These are phyloP conservation scores for Stachybotrys elegans DNA, from an alignment of 2,329 filamentous ascomycete species.

Conservation along the genomic window DNA sequence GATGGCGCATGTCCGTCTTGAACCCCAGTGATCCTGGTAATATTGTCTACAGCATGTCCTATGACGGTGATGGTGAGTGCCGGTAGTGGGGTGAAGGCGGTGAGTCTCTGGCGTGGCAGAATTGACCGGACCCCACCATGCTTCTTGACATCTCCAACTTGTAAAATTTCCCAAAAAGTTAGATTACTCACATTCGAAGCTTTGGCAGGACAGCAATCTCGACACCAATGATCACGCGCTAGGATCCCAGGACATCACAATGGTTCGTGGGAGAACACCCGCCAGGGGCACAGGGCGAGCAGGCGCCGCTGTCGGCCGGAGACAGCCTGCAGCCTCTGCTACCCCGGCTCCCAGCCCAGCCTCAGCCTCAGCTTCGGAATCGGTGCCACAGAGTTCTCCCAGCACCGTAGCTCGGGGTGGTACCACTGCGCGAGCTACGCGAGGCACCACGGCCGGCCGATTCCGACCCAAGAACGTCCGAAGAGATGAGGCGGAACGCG, in stretches of 20 bases:
- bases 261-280: conserved; percentile 27
- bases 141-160: conserved; percentile 20
- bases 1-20: too few relatives aligned
- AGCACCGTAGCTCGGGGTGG: conserved; percentile 25
- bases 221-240: too few relatives aligned
- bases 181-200: neutral
- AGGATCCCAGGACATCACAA: conserved; percentile 9
- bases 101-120: conserved; percentile 20
- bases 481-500: conserved; percentile 45
- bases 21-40: too few relatives aligned
- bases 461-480: conserved; percentile 45
- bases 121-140: conserved; percentile 26
- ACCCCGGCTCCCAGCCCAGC: conserved; percentile 12
- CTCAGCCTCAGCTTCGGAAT: neutral
- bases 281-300: conserved; percentile 26
- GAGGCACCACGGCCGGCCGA: conserved; percentile 30
- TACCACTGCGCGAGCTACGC: conserved; percentile 27
- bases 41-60: too few relatives aligned
- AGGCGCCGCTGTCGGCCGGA: conserved; percentile 15
- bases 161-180: conserved; percentile 12
- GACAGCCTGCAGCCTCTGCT: conserved; percentile 11
- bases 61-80: too few relatives aligned
- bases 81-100: conserved; percentile 9
- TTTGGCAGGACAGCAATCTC: neutral
- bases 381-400: conserved; percentile 7